Evolutionary conservation across 2,329 filamentous ascomycete species (phyloP).

Genomic region (Xylaria sp.): DNA sequence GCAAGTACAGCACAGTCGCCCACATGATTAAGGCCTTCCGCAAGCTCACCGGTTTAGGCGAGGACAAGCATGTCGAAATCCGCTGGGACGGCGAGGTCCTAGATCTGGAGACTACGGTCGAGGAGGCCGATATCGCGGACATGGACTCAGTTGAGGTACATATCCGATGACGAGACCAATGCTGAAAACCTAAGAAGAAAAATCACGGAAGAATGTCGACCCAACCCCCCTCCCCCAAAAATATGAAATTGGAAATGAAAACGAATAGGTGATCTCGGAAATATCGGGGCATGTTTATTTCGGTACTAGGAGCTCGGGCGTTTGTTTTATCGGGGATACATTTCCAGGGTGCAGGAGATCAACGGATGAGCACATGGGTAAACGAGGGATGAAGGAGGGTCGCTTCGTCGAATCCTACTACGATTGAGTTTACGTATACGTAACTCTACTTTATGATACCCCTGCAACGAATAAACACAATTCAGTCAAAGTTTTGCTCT

Average conservation of each 20-base stretch:
- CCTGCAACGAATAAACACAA: conserved; percentile 8
- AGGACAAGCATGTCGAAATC: conserved; percentile 67
- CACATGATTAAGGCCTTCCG: conserved; percentile 72
- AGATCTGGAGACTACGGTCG: conserved; percentile 67
- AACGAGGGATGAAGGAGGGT: background rate
- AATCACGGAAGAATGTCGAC: background rate
- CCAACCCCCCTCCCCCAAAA: too few species aligned
- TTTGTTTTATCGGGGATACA: conserved; percentile 1
- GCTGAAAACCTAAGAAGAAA: background rate
- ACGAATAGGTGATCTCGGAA: too few species aligned
- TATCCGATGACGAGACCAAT: conserved; percentile 58
- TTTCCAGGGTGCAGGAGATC: background rate
- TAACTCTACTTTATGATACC: conserved; percentile 30
- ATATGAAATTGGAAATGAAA: background rate
- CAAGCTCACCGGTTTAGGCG: conserved; percentile 60
- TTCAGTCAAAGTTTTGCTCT: background rate
- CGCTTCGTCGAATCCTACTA: background rate
- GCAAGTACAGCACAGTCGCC: conserved; percentile 66
- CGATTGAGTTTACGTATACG: conserved; percentile 14
- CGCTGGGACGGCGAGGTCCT: conserved; percentile 81
- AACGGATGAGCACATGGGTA: conserved; percentile 9
- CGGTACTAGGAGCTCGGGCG: background rate
- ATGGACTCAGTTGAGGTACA: conserved; percentile 80
- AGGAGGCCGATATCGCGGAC: conserved; percentile 77
- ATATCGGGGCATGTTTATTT: too few species aligned